A percentile compares a stretch with the other conserved stretches of the same genome.
These are phyloP conservation scores for Lathyrus tuberosus DNA, from an alignment of 306 rosid genomes.

Conservation along the genomic window DNA sequence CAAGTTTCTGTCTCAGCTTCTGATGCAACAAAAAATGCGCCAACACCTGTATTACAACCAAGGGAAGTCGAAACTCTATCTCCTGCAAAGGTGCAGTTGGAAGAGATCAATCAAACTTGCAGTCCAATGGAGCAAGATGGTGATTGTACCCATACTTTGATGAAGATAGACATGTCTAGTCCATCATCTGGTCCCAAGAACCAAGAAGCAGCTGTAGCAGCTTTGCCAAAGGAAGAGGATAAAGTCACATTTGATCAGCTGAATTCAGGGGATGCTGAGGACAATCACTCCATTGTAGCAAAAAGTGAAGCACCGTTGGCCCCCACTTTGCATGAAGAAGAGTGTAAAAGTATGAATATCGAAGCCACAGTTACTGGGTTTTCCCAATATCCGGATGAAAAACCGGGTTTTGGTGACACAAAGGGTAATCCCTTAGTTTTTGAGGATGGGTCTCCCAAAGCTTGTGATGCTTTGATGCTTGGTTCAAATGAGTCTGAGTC, in stretches of 20 bases:
- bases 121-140: slow-evolving; percentile 53
- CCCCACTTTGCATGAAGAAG: slow-evolving; percentile 30
- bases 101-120: slow-evolving; percentile 45
- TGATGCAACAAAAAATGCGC: slow-evolving; percentile 42
- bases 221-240: slow-evolving; percentile 44
- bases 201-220: slow-evolving; percentile 50
- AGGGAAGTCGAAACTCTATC: slow-evolving; percentile 38
- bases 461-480: slow-evolving; percentile 88
- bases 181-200: slow-evolving; percentile 44
- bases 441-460: slow-evolving; percentile 75
- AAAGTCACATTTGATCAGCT: slow-evolving; percentile 44
- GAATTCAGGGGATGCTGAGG: slow-evolving; percentile 49
- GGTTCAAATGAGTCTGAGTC: slow-evolving; percentile 97
- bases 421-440: slow-evolving; percentile 60
- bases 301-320: slow-evolving; percentile 35
- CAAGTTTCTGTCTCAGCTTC: slow-evolving; percentile 49
- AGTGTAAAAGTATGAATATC: slow-evolving; percentile 39
- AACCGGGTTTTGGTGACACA: slow-evolving; percentile 56
- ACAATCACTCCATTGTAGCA: slow-evolving; percentile 32
- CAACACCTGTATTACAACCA: slow-evolving; percentile 39
- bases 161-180: slow-evolving; percentile 40
- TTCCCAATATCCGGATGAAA: slow-evolving; percentile 46
- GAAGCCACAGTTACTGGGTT: slow-evolving; percentile 40
- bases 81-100: slow-evolving; percentile 47
- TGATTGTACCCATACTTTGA: slow-evolving; percentile 28